These are phyloP conservation scores for Delphinella strobiligena DNA, from an alignment of 2,329 filamentous ascomycete species.

Conservation along the genomic window DNA sequence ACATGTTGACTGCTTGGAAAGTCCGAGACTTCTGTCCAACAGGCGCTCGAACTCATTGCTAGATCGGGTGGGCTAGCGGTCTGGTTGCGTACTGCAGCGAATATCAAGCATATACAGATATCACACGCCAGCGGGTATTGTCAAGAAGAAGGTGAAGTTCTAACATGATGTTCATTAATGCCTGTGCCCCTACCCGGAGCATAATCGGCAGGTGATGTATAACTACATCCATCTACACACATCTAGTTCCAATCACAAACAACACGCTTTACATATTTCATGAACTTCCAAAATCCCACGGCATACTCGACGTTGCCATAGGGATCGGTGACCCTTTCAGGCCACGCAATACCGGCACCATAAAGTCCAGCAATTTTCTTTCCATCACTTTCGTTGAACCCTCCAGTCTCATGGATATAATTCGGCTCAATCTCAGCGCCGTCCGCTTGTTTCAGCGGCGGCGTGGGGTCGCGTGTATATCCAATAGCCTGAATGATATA, in stretches of 20 bases:
- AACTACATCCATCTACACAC: too few relatives aligned
- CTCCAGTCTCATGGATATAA: slow-evolving; percentile 34
- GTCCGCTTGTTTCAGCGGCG: slow-evolving; percentile 28
- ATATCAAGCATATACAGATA: too few relatives aligned
- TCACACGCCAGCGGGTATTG: too few relatives aligned
- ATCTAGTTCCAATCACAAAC: slow-evolving; percentile 36
- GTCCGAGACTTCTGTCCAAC: too few relatives aligned
- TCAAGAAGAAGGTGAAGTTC: too few relatives aligned
- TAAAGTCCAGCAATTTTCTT: slow-evolving; percentile 40
- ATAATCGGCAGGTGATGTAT: too few relatives aligned
- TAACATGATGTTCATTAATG: too few relatives aligned
- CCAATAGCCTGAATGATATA: slow-evolving; percentile 51
- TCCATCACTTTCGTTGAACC: slow-evolving; percentile 17
- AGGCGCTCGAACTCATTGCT: too few relatives aligned
- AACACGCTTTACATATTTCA: slow-evolving; percentile 48
- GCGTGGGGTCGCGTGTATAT: slow-evolving; percentile 40
- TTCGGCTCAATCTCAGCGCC: slow-evolving; percentile 19
- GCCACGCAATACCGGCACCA: slow-evolving; percentile 53
- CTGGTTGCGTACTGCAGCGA: too few relatives aligned
- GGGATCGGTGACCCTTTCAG: slow-evolving; percentile 48
- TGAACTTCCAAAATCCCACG: slow-evolving; percentile 55
- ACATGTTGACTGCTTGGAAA: too few relatives aligned
- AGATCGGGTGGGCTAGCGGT: too few relatives aligned
- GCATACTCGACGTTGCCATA: slow-evolving; percentile 49
- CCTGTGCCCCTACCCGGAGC: too few relatives aligned